Evolutionary conservation across 768 basidiomycete genomes (phyloP).

Genomic region (Boletus edulis): DNA sequence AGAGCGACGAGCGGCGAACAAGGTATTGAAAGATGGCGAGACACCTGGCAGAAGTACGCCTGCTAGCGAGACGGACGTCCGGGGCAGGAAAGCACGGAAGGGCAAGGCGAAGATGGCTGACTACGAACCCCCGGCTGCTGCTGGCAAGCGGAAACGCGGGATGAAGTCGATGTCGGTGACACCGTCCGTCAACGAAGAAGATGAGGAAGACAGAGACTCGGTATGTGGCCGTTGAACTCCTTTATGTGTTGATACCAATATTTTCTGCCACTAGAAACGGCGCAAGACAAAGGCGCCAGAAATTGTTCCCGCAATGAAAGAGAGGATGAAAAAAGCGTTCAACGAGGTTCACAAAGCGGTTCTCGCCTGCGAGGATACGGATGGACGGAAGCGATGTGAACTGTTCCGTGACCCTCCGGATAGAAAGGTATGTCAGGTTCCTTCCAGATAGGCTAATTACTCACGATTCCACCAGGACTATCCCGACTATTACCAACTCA

Average conservation of each 20-base stretch:
- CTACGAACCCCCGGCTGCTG: conserved; percentile 40
- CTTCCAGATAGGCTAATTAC: not conserved
- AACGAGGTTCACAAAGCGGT: conserved; percentile 75
- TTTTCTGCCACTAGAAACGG: conserved; percentile 59
- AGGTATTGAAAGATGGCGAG: conserved; percentile 56
- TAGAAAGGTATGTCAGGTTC: conserved; percentile 49
- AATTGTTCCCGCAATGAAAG: conserved; percentile 54
- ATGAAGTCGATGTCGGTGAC: conserved; percentile 74
- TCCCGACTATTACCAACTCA: conserved; percentile 90
- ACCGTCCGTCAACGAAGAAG: conserved; percentile 67
- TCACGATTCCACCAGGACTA: conserved; percentile 57
- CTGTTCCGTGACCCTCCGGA: conserved; percentile 88
- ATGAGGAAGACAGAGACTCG: conserved; percentile 74
- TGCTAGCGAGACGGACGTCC: conserved; percentile 55
- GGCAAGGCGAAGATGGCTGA: conserved; percentile 62
- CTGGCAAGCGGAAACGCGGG: conserved; percentile 74
- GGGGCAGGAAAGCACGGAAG: conserved; percentile 52
- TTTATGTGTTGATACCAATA: not conserved
- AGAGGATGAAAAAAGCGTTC: conserved; percentile 84
- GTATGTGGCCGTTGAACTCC: conserved; percentile 38
- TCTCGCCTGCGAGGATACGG: conserved; percentile 64
- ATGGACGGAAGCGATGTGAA: conserved; percentile 78
- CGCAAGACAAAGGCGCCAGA: conserved; percentile 72
- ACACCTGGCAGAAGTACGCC: conserved; percentile 65
- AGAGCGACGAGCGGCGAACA: conserved; percentile 59